phyloP scores from a whole-genome alignment of 768 basidiomycete genomes.

The Krasilnikovozyma curviuscula region DNA sequence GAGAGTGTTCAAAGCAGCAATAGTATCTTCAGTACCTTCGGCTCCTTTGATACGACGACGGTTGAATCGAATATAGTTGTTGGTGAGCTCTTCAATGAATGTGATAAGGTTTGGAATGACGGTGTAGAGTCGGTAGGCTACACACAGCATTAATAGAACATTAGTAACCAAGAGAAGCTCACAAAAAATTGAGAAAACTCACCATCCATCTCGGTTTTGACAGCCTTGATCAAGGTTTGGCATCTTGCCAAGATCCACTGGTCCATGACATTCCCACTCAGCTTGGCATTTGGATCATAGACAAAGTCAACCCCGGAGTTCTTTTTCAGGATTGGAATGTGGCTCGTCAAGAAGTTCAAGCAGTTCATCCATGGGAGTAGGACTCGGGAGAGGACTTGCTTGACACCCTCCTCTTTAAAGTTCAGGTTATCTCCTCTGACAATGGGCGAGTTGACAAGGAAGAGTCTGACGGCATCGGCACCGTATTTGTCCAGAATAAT shows the following conservation, averaged over 20 bases:
- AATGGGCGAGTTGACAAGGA: constrained; percentile 95
- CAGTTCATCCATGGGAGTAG: constrained; percentile 96
- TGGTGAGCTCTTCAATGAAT: constrained; percentile 87
- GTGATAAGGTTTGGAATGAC: constrained; percentile 86
- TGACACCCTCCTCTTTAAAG: constrained; percentile 95
- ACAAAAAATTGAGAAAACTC: constrained; percentile 15
- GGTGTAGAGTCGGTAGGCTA: constrained; percentile 81
- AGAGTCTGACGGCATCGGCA: constrained; percentile 93
- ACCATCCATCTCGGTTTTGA: constrained; percentile 83
- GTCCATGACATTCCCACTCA: constrained; percentile 90
- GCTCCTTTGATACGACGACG: constrained; percentile 87
- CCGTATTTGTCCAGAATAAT: constrained; percentile 76
- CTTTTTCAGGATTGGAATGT: constrained; percentile 70
- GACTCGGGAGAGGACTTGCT: constrained; percentile 88
- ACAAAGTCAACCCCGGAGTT: constrained; percentile 53
- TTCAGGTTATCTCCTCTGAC: constrained; percentile 93
- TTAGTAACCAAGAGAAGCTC: no score
- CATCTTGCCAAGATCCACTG: constrained; percentile 96
- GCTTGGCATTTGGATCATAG: constrained; percentile 67
- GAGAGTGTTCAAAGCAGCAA: constrained; percentile 75
- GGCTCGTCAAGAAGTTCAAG: constrained; percentile 97
- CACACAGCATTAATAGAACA: background rate
- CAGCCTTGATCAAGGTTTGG: constrained; percentile 81
- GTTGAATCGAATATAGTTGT: constrained; percentile 99
- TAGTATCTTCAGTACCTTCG: constrained; percentile 70